Base-by-base conservation (phyloP, 345 rosid genomes). In the Syzygium jambos region DNA sequence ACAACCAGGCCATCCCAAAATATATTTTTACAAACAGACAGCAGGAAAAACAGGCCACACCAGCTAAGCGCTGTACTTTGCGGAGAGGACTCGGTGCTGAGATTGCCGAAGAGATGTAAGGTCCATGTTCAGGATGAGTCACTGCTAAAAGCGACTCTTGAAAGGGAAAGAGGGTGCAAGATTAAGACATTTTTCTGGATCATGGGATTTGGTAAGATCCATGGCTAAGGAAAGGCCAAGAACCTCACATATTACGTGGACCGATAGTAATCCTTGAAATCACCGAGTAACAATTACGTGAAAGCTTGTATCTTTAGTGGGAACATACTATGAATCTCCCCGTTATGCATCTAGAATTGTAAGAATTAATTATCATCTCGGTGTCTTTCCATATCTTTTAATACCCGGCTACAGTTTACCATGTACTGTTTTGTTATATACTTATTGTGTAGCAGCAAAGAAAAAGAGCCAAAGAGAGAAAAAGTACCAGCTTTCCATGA, bases 401-500 rank as follows among this genome's bases (percentile, higher is more conserved):
- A 8, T 8, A 11, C 46, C 23, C 3, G 78, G 80, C 22, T 19
- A 73, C 25, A 4, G 49, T 73, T 73, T 0, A n/a, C 34, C 73
- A 13, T 61, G 15, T 13, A 61, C 65, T 59, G 65, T 59, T 59
- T 29, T 59, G 65, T 59, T 59, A 59, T 15, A 7, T n/a, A 61
- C 14, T 61, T 29, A 61, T 61, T 13, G 38, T 14, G 17, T 1
- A 61, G 73, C 23, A 14, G 21, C 52, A 38, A 34, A 57, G 52
- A 17, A 21, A 52, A 52, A 46, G 29, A 85, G 43, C 17, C 43
- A 34, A 54, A 54, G 29, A 84, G 11, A 15, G 52, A 83, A 83
- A 27, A 84, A 51, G 4, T 29, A 84, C 99, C 98, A 97, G 93
- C 98, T 96, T 88, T 97, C 98, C 99, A 97, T 95, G 88, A 95